Evolutionary conservation across 768 basidiomycete species (phyloP).

Genomic region (Amanita pseudoporphyria): DNA sequence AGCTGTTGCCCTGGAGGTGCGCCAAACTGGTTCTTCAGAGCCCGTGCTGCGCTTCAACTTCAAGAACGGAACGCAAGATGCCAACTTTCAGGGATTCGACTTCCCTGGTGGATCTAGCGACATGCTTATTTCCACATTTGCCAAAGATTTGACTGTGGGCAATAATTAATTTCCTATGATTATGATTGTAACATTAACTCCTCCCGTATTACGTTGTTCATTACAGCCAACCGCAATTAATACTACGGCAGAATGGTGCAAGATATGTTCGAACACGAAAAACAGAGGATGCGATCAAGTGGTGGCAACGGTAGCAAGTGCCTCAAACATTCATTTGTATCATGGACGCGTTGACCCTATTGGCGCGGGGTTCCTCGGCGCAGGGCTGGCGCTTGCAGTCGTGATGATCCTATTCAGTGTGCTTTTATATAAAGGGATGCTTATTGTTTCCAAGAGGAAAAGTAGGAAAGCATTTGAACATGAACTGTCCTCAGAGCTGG

Average conservation of each 20-base stretch:
- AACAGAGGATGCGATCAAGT: slow-evolving; percentile 49
- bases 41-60: slow-evolving; percentile 56
- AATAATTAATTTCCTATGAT: too few species aligned
- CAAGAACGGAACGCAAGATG: slow-evolving; percentile 53
- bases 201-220: slow-evolving; percentile 20
- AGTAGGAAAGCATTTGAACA: too few species aligned
- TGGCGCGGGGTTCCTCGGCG: slow-evolving; percentile 63
- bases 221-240: slow-evolving; percentile 39
- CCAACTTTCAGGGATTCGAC: slow-evolving; percentile 36
- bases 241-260: slow-evolving; percentile 49
- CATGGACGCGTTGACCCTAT: slow-evolving; percentile 37
- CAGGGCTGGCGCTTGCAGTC: slow-evolving; percentile 40
- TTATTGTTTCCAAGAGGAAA: too few species aligned
- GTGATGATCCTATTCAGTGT: slow-evolving; percentile 26
- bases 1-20: slow-evolving; percentile 24
- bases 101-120: slow-evolving; percentile 38
- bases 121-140: slow-evolving; percentile 44
- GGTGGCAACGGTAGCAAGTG: slow-evolving; percentile 22
- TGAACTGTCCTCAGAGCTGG: too few species aligned
- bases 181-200: background rate
- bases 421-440: slow-evolving; percentile 31
- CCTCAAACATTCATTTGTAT: background rate
- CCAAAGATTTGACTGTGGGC: slow-evolving; percentile 14
- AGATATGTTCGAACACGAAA: slow-evolving; percentile 43
- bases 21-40: slow-evolving; percentile 32